These are phyloP conservation scores for Oryza glumipatula DNA, from an alignment of 176 grass and related monocot genomes.

Conservation along the genomic window DNA sequence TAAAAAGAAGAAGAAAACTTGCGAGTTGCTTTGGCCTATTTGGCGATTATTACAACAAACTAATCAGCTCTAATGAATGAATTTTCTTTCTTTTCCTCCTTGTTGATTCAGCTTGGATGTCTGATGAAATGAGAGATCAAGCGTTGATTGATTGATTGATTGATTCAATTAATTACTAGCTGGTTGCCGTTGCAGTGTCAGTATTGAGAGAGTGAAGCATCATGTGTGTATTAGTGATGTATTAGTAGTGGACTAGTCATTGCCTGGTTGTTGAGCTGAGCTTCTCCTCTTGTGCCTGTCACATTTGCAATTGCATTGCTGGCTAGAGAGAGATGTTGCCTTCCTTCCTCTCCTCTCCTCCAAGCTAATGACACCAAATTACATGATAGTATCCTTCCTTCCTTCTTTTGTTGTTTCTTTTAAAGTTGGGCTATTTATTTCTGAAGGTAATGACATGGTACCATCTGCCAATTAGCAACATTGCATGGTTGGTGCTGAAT, in stretches of 20 bases:
- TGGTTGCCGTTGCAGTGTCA: neutral
- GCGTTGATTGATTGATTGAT: constrained; percentile 5
- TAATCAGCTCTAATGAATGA: neutral
- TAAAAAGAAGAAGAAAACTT: neutral
- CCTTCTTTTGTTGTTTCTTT: neutral
- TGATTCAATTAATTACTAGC: neutral
- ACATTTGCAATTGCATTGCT: constrained; percentile 20
- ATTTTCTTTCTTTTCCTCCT: neutral
- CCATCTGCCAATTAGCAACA: neutral
- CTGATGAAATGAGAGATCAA: neutral
- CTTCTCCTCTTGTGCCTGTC: constrained; percentile 11
- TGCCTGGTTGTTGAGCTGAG: constrained; percentile 29
- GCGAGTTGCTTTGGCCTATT: constrained; percentile 27
- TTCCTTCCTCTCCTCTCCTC: neutral
- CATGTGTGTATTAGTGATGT: neutral
- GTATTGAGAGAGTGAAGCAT: neutral
- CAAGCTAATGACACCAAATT: constrained; percentile 17
- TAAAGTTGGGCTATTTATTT: neutral
- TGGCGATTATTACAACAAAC: neutral
- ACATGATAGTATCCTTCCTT: neutral
- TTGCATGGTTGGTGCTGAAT: neutral
- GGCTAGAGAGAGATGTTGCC: neutral
- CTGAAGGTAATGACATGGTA: neutral
- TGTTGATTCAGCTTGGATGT: neutral
- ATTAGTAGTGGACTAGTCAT: constrained; percentile 6